Evolutionary conservation across 2,329 filamentous ascomycete species (phyloP), one percentile per base, ranked within the genome.

Genomic region (Dendryphion nanum): DNA sequence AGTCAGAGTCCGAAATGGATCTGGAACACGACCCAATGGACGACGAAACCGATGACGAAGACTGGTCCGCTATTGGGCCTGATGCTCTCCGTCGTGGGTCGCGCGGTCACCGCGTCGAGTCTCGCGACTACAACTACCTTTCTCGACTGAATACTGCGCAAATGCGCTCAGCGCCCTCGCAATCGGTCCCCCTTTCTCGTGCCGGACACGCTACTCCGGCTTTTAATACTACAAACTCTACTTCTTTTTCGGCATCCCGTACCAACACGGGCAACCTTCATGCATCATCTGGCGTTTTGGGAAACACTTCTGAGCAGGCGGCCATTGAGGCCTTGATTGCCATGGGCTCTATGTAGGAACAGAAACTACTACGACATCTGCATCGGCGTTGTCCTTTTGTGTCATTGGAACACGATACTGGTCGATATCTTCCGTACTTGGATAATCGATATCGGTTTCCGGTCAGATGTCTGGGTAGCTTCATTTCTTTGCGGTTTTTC

Each of bases 21-120:
- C 68, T 83, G 71, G 82, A 83, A 53, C 85, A 88, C 52, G 85
- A 94, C 59, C 81, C 87, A 44, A 19, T 29, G 3, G 67, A 72
- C 47, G 89, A 95, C 59, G 79, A 87, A 42, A 97, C 93, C 17
- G 93, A 97, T 61, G 89, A 96, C 61, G 91, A 97, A 67, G 90
- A 97, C 68, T 96, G 91, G 90, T 88, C 86, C 32, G 82, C 86
- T 36, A 85, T 95, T 45, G 91, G 89, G 38, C 88, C 90, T 19
- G 89, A 86, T 38, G 87, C 88, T 49, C 77, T 96, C 51, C 83
- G 90, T 69, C 83, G 75, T 66, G 78, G 69, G 49, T 50, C 44
- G 37, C 50, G 52, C 49, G 53, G 51, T 36, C 57, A 54, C 41
- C 53, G 51, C 38, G 48, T 49, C 38, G 56, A 59, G 46, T 53